Base-by-base conservation (phyloP, 139 green algal genomes). In the Chlorella ohadii region DNA sequence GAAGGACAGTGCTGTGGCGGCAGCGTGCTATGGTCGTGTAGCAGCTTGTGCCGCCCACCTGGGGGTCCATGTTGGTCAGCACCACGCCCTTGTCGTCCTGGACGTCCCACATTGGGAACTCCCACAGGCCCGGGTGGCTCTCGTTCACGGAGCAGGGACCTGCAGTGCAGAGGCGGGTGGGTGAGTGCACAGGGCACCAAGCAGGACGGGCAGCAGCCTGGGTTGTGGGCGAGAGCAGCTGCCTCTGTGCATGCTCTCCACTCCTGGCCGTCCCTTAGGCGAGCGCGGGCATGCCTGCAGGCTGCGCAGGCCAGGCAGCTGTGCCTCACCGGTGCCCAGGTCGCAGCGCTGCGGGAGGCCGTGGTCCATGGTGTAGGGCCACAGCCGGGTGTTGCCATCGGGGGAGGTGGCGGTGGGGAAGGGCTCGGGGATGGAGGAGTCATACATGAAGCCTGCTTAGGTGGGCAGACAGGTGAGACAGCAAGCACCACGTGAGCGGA, bases 301-400 rank as follows among this genome's bases (percentile, higher is more conserved):
- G n/a, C n/a, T n/a, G n/a, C n/a, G n/a, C n/a, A n/a, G n/a, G n/a
- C n/a, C n/a, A n/a, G 7, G 33, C 22, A 13, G 38, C 23, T 19
- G 55, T 9, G 19, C 19, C 55, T 15, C 80, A 72, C 80, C 80
- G 5, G 80, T 85, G 71, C 66, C 55, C 34, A 81, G 59, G 72
- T 74, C 81, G 72, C 81, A 81, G 71, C 59, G 66, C 81, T 86
- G 81, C 0, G 81, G 71, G 3, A 86, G 27, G 81, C 81, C 81
- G 57, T 81, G 56, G 57, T 86, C 81, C 81, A 86, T 86, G 57
- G 71, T 86, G 59, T 86, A 86, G 71, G 81, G 81, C 81, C 81
- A 86, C 25, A 81, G 39, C 51, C 70, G 71, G 16, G 64, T 25
- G 57, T 34, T 55, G n/a, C 16, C 44, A 13, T n/a, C n/a, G n/a